Percentiles rank a stretch among this genome's conserved stretches.
Conservation (phyloP, 2,329 filamentous ascomycete genomes). For the Stemphylium beticola region DNA sequence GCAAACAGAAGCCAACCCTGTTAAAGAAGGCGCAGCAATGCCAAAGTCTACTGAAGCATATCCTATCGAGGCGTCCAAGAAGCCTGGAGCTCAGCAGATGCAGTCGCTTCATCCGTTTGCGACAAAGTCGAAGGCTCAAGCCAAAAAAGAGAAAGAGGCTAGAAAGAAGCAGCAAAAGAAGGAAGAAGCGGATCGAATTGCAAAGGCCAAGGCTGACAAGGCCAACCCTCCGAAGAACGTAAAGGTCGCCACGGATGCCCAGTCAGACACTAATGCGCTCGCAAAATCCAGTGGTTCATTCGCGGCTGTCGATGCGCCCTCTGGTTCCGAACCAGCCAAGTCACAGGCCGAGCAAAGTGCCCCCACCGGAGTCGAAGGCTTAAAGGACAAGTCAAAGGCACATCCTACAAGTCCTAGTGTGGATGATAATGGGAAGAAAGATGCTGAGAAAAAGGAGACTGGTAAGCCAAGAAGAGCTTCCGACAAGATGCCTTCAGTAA, state of each 20-base stretch:
- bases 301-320: background rate
- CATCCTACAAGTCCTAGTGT: background rate
- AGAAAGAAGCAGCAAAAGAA: conserved; percentile 48
- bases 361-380: background rate
- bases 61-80: conserved; percentile 19
- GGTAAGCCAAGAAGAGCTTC: conserved; percentile 19
- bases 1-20: background rate
- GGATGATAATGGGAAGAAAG: background rate
- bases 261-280: background rate
- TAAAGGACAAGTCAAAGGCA: conserved; percentile 7
- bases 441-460: background rate
- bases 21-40: background rate
- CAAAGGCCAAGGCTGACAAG: conserved; percentile 15
- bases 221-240: conserved; percentile 6
- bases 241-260: background rate
- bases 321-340: background rate
- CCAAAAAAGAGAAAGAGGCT: conserved; percentile 42
- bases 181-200: conserved; percentile 20
- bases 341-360: background rate
- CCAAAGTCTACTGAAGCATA: background rate
- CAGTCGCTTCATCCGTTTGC: conserved; percentile 41
- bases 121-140: conserved; percentile 34
- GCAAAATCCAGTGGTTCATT: background rate
- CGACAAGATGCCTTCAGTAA: conserved; percentile 18
- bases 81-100: conserved; percentile 33